A percentile compares a stretch with the other conserved stretches of the same genome.
phyloP scores from a whole-genome alignment of 1,284 basidiomycete species.

The Trichosporon ovoides region DNA sequence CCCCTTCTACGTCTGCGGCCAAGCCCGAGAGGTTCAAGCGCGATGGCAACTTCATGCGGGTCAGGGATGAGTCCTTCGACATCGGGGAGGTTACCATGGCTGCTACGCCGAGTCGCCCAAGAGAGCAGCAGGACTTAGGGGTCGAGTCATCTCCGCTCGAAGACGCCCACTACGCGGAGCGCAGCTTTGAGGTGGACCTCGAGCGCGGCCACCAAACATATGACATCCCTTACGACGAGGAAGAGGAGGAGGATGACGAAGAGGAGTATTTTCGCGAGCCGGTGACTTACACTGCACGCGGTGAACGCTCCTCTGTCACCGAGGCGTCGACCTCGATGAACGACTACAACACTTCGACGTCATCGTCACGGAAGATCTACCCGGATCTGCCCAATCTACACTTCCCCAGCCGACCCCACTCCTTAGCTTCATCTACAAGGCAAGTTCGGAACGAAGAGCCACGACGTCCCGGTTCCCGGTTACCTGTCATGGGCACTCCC shows the following conservation, averaged over 20 bases:
- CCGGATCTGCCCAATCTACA: neutral
- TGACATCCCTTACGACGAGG: constrained; percentile 1
- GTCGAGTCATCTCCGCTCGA: neutral
- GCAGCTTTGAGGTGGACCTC: neutral
- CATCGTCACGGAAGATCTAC: neutral
- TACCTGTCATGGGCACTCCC: constrained; percentile 1
- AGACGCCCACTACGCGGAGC: neutral
- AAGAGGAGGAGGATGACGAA: neutral
- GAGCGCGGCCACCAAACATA: neutral
- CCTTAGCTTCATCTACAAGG: neutral
- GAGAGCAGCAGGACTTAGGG: neutral
- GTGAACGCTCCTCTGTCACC: constrained; percentile 1
- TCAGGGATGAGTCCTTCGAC: constrained; percentile 11
- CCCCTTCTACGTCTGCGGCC: too few relatives aligned
- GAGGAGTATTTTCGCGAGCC: neutral
- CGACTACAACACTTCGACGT: neutral
- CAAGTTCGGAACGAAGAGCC: neutral
- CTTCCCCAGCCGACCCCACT: constrained; percentile 2
- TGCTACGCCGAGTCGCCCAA: constrained; percentile 11
- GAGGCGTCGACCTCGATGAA: neutral
- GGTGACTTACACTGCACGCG: neutral
- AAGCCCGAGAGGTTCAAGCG: neutral
- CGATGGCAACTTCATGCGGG: neutral
- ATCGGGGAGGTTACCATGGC: constrained; percentile 13
- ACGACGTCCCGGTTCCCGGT: neutral